Base-by-base conservation (phyloP, 805 yeast genomes). In the Yamadazyma kitorensis region DNA sequence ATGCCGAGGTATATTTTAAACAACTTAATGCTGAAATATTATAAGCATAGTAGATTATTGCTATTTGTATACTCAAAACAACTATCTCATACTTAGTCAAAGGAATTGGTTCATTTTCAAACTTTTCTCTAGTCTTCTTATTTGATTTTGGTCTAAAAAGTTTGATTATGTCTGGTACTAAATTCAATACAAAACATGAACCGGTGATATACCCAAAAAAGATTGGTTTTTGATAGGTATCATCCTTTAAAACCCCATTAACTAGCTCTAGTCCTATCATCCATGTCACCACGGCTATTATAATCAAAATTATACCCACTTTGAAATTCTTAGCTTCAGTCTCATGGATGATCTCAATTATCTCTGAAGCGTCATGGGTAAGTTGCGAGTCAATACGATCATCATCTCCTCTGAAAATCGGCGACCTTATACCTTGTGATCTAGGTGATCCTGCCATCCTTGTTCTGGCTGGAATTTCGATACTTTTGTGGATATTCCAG, bases 121-220 rank as follows among this genome's bases (percentile, higher is more conserved):
- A 15, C 22, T 27, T 27, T 12, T 27, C 31, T 7, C 5, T 5
- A 5, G 21, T 12, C 7, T 15, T 16, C 8, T 24, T 13, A 7
- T 24, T n/a, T n/a, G n/a, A n/a, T 7, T 15, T 27, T n/a, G 9
- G 11, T 14, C n/a, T 17, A 17, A 23, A 25, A 18, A 23, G 12
- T 2, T n/a, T 12, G 5, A 29, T 12, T 6, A 55, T 11, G 27
- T 68, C 69, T 3, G 74, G 75, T 4, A 69, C 15, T 3, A 72
- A 65, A 42, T 73, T 71, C n/a, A 74, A 41, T 24, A 52, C 40
- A 36, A 74, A 75, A 29, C 71, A 68, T 2, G 68, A 51, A 1
- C 79, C 79, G n/a, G 72, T 67, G 23, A 72, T 44, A 25, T 68
- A 63, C 0, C 78, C 61, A 31, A 72, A 59, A 42, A 75, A 54